Conservation (phyloP, 2,329 filamentous ascomycete species). For the Cladosporium phlei region DNA sequence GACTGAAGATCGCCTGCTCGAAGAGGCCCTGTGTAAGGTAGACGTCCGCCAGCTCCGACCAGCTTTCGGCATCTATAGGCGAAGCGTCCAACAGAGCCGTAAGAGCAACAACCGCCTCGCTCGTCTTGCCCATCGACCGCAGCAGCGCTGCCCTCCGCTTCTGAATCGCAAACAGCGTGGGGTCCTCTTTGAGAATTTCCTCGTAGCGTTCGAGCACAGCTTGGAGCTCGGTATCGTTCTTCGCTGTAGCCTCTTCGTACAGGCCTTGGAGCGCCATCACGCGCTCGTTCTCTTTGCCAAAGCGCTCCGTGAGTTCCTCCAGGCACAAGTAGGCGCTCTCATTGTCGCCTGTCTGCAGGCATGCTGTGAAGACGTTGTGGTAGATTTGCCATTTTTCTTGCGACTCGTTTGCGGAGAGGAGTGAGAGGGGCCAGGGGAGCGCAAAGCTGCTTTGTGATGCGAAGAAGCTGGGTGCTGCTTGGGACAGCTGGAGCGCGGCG, state of each 20-base stretch:
- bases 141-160: slow-evolving; percentile 82
- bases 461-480: slow-evolving; percentile 39
- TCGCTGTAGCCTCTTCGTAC: slow-evolving; percentile 76
- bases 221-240: slow-evolving; percentile 60
- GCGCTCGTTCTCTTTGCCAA: slow-evolving; percentile 78
- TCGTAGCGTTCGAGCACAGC: slow-evolving; percentile 74
- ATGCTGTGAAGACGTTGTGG: slow-evolving; percentile 81
- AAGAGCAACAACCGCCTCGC: slow-evolving; percentile 71
- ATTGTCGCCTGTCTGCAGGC: slow-evolving; percentile 79
- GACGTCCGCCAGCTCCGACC: slow-evolving; percentile 84
- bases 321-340: slow-evolving; percentile 70
- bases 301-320: slow-evolving; percentile 69
- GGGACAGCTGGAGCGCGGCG: slow-evolving; percentile 44
- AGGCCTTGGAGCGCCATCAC: slow-evolving; percentile 79
- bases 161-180: slow-evolving; percentile 75
- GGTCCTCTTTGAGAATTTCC: slow-evolving; percentile 64
- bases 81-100: slow-evolving; percentile 73
- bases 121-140: slow-evolving; percentile 62
- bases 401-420: slow-evolving; percentile 57
- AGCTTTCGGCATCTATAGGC: slow-evolving; percentile 87
- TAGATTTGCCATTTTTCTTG: slow-evolving; percentile 78
- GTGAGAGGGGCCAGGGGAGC: slow-evolving; percentile 48
- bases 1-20: slow-evolving; percentile 75
- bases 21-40: slow-evolving; percentile 77
- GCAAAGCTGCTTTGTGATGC: slow-evolving; percentile 30